Base-by-base conservation (phyloP, 352 stramenopile genomes). In the Thraustochytrium sp. region DNA sequence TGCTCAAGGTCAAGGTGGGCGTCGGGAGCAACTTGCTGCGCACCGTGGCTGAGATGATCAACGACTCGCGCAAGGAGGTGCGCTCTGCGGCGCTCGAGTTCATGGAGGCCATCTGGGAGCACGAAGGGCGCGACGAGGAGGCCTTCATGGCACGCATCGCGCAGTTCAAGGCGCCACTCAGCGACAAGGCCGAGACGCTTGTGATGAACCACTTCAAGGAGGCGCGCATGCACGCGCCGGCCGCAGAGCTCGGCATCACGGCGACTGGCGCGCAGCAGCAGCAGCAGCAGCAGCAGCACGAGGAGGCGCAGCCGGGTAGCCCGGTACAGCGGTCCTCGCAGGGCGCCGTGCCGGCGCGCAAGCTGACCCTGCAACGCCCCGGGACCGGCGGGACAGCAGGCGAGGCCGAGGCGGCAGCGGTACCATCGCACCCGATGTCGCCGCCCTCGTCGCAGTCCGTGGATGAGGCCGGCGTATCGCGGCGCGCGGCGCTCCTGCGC, bases 41-140 rank as follows among this genome's bases (percentile, higher is more conserved):
- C 31, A 63, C 68, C n/a, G 53, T 80, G 4, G 68, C 40, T 13
- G 68, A n/a, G 8, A 46, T 61, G 34, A 44, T 80, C n/a, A 34
- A 80, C n/a, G 68, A 80, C 34, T 68, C 44, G n/a, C 48, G 53
- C 34, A 80, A 80, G 49, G 68, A 80, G 37, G 68, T 80, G 18
- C 68, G 68, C 23, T 18, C 31, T 0, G 44, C 44, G 4, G 68
- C 68, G 18, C 40, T 80, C 4, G 53, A 80, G n/a, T 63, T 80
- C 26, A 46, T 80, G 44, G 68, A 80, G 46, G 31, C 31, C 1
- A 46, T 80, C 26, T 80, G 68, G 68, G 68, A 61, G 68, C 68
- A 80, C 53, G 26, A 48, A 13, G 68, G 40, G 9, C 31, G 68
- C 37, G 40, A 51, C 68, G 23, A 8, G 13, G 68, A 80, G 16